Conservation (phyloP, 495 filamentous ascomycete genomes). For the Viridothelium virens region DNA sequence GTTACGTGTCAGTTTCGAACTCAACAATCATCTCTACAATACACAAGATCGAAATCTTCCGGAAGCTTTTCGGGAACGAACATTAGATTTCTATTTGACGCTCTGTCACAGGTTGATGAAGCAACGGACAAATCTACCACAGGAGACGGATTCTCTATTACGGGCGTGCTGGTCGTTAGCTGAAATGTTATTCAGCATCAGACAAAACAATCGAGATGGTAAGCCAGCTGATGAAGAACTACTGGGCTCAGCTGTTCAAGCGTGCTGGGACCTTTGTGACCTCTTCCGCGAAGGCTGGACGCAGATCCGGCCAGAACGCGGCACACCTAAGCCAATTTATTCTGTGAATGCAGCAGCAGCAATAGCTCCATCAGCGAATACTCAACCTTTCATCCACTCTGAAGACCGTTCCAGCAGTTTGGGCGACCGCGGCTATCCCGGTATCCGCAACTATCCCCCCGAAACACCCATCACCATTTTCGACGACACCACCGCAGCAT, state of each 20-base stretch:
- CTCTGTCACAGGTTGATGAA: slow-evolving; percentile 91
- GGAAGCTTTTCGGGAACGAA: slow-evolving; percentile 80
- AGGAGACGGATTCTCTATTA: slow-evolving; percentile 74
- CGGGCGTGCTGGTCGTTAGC: slow-evolving; percentile 84
- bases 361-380: slow-evolving; percentile 14
- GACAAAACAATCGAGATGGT: slow-evolving; percentile 70
- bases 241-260: slow-evolving; percentile 76
- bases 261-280: slow-evolving; percentile 93
- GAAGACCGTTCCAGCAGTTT: slow-evolving; percentile 35
- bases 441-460: slow-evolving; percentile 42
- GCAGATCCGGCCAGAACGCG: slow-evolving; percentile 74
- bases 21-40: slow-evolving; percentile 91
- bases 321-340: slow-evolving; percentile 67
- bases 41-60: slow-evolving; percentile 79
- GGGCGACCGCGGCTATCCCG: slow-evolving; percentile 24
- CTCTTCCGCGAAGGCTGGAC: slow-evolving; percentile 92
- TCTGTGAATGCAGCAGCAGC: slow-evolving; percentile 11
- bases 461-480: slow-evolving; percentile 92
- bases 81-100: slow-evolving; percentile 88
- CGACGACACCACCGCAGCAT: slow-evolving; percentile 72
- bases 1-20: slow-evolving; percentile 81
- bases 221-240: slow-evolving; percentile 72
- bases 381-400: slow-evolving; percentile 13
- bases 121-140: slow-evolving; percentile 65
- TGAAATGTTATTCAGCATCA: slow-evolving; percentile 88